Base-by-base conservation (phyloP, 352 stramenopile species). In the Globisporangium perplexum region DNA sequence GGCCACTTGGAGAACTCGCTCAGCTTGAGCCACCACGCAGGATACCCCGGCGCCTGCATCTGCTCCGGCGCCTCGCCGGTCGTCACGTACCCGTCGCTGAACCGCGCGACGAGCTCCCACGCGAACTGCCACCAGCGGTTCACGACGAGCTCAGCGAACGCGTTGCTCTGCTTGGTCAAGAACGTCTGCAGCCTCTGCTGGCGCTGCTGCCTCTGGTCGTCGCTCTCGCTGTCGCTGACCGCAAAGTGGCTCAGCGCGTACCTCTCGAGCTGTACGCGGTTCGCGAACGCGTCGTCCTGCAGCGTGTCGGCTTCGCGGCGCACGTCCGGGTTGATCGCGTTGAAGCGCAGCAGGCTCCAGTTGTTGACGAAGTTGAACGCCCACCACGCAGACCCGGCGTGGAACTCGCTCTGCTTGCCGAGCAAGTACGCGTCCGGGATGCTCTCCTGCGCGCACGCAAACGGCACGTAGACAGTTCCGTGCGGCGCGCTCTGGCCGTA, bases 291-390 rank as follows among this genome's bases (percentile, higher is more conserved):
- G 14, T 18, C 12, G 12, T 17, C 6, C 33, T 39, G 33, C 33
- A 39, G 33, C 33, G 18, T 12, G 33, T 17, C 33, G 33, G 33
- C 33, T 18, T 39, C 33, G 33, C 33, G 33, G 12, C 54, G 59
- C 6, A 86, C 66, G 18, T 86, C 72, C 18, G 57, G 55, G 50
- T 57, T 77, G 42, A 88, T 87, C 6, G 57, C 57, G 43, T 84
- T 63, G 36, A 81, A 88, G 38, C 76, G 76, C 12, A 88, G 50
- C 50, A 83, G 66, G 50, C 77, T 84, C 77, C 75, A 86, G 62
- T 88, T 86, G 55, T 83, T 81, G 41, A 88, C 75, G 68, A 87
- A 81, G 48, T 87, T 75, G 55, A 88, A 88, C 17, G 74, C 74
- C 73, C 77, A 83, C 77, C 77, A 88, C 30, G 77, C 70, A 20